phyloP scores from a whole-genome alignment of 192 early-diverging fungal species.

The Mortierella claussenii region DNA sequence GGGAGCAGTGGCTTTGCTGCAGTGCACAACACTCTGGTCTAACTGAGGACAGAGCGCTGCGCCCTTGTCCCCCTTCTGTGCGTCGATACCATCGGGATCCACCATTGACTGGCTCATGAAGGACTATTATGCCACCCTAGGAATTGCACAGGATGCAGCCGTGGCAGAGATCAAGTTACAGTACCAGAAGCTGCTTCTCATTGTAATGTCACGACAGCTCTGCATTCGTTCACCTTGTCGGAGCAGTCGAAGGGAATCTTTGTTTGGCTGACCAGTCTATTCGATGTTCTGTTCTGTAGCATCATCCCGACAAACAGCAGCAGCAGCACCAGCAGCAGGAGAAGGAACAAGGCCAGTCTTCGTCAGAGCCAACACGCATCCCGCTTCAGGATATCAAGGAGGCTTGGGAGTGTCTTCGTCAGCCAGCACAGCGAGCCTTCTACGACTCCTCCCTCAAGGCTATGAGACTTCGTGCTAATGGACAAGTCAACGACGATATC shows the following conservation, averaged over 20 bases:
- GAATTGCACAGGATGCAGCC: conserved; percentile 56
- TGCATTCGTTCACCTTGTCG: background rate
- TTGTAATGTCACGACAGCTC: conserved; percentile 39
- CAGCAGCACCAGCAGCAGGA: conserved; percentile 12
- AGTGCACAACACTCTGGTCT: too few species aligned
- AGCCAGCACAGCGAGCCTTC: conserved; percentile 52
- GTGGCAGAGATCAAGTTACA: conserved; percentile 60
- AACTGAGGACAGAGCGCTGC: too few species aligned
- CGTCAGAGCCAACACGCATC: background rate
- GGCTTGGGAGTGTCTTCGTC: conserved; percentile 67
- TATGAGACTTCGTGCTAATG: conserved; percentile 51
- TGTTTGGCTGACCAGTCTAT: too few species aligned
- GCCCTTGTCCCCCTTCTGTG: too few species aligned
- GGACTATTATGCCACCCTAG: conserved; percentile 67
- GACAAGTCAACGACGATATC: conserved; percentile 76
- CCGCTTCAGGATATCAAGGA: conserved; percentile 55
- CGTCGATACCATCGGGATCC: too few species aligned
- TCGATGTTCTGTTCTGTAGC: conserved; percentile 24
- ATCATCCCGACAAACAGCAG: conserved; percentile 68
- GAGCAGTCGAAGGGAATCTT: too few species aligned
- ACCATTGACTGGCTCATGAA: too few species aligned
- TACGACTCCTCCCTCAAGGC: conserved; percentile 65
- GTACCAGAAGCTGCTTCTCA: conserved; percentile 65
- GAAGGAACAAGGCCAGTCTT: background rate
- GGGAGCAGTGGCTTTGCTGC: too few species aligned